Evolutionary conservation across 2,329 filamentous ascomycete genomes (phyloP), one percentile per base, ranked within the genome.

Genomic region (Neofusicoccum umdonicola): DNA sequence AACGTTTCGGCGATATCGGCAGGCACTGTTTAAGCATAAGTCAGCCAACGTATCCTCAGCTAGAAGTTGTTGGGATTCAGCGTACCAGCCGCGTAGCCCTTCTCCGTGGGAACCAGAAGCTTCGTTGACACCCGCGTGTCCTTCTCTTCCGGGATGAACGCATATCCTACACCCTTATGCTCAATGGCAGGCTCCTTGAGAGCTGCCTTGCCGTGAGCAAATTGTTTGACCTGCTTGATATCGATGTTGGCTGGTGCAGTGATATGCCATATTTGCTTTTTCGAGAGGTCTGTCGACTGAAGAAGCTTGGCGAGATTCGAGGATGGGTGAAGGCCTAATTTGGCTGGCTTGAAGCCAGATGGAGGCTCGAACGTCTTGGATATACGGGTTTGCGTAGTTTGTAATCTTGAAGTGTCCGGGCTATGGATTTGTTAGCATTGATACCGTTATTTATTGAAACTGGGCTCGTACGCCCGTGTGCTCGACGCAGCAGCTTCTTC

Each of bases 231-330:
- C 1, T 89, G 82, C 11, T 85, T 86, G 64, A 93, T 83, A n/a
- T 90, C 87, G 2, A 92, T 79, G 11, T 86, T 86, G 5, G 87
- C 84, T 2, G 90, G 90, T 3, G 89, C 88, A 9, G 88, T 91
- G 70, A 93, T 91, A 74, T 92, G 91, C 90, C 90, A 93, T 66
- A 93, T 81, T 73, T 93, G 88, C 79, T 92, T 92, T 67, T 88
- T 88, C 64, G 87, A 79, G 7, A 89, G 74, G 69, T 86, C 85
- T 63, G 83, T 82, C 65, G 85, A 80, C 70, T 80, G 83, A 70
- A 90, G 87, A 62, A 89, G 76, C 22, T 84, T 79, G 8, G 71
- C 62, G 6, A 71, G 64, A 45, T 71, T 72, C 8, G 73, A 76
- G 8, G 71, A 67, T 6, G 74, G 68, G 35, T 70, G 71, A 17